Conservation (phyloP, 345 rosid genomes). For the Zanthoxylum bungeanum region DNA sequence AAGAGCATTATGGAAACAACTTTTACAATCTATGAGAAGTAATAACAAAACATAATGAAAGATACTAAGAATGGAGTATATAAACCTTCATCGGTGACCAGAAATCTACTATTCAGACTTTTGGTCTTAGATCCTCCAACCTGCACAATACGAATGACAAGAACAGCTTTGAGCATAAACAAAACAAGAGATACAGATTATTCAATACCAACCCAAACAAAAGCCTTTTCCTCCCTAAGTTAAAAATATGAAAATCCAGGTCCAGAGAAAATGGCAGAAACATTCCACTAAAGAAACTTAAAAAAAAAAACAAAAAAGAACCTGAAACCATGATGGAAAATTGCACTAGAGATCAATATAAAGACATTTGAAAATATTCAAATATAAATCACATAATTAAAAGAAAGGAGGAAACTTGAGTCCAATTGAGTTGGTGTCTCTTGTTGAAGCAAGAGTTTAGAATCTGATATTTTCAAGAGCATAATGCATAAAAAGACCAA, state of each 20-base stretch:
- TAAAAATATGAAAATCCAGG: background rate
- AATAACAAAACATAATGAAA: too few relatives aligned
- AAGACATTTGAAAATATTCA: background rate
- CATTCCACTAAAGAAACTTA: background rate
- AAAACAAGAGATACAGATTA: background rate
- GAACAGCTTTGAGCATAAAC: background rate
- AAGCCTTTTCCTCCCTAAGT: too few relatives aligned
- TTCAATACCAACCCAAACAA: too few relatives aligned
- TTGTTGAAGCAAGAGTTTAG: background rate
- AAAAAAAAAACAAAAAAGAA: background rate
- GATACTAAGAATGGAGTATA: background rate
- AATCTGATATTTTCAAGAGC: constrained; percentile 3
- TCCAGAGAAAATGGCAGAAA: background rate
- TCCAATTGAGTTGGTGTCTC: constrained; percentile 17
- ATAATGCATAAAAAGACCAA: constrained; percentile 3
- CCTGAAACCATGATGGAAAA: constrained; percentile 1
- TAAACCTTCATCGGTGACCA: constrained; percentile 28
- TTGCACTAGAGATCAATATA: background rate
- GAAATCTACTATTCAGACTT: constrained; percentile 7
- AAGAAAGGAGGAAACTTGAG: constrained; percentile 4
- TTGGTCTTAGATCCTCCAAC: constrained; percentile 14
- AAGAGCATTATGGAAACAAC: background rate
- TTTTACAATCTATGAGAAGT: too few relatives aligned
- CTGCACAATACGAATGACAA: constrained; percentile 22
- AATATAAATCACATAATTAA: background rate